These are phyloP conservation scores for Vicia villosa DNA, from an alignment of 306 rosid species.

Conservation along the genomic window DNA sequence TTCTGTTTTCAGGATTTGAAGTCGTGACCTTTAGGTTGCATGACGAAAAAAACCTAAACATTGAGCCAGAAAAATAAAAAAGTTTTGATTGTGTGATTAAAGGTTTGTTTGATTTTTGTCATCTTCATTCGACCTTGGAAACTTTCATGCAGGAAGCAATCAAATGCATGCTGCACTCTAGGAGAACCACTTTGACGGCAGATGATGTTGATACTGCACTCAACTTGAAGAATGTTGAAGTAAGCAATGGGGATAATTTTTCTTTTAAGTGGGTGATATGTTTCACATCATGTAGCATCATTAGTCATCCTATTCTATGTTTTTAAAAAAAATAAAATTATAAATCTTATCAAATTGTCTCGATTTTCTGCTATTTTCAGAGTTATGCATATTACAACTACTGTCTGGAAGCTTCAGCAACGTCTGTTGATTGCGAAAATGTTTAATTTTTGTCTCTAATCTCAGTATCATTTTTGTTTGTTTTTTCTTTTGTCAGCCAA, in stretches of 20 bases:
- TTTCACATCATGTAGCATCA: conserved; percentile 20
- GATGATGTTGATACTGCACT: conserved; percentile 89
- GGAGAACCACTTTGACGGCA: conserved; percentile 64
- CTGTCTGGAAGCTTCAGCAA: background rate
- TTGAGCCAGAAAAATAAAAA: background rate
- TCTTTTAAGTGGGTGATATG: background rate
- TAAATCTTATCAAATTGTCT: background rate
- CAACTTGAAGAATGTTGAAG: conserved; percentile 84
- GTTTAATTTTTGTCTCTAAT: conserved; percentile 28
- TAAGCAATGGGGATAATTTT: conserved; percentile 1
- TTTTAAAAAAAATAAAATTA: background rate
- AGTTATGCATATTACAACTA: conserved; percentile 33
- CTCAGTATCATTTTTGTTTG: background rate
- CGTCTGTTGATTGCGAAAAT: background rate
- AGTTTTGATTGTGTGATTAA: background rate
- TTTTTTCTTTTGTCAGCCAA: conserved; percentile 57
- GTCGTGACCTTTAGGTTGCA: background rate
- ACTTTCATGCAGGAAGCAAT: conserved; percentile 71
- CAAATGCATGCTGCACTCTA: conserved; percentile 92
- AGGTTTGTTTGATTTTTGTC: background rate
- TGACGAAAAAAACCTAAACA: background rate
- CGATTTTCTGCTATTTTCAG: background rate
- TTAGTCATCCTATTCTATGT: background rate
- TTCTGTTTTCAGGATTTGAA: background rate
- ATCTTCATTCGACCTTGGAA: background rate